A percentile compares a stretch with the other conserved stretches of the same genome.
phyloP scores from a whole-genome alignment of 345 rosid species.

The Lumnitzera littorea region DNA sequence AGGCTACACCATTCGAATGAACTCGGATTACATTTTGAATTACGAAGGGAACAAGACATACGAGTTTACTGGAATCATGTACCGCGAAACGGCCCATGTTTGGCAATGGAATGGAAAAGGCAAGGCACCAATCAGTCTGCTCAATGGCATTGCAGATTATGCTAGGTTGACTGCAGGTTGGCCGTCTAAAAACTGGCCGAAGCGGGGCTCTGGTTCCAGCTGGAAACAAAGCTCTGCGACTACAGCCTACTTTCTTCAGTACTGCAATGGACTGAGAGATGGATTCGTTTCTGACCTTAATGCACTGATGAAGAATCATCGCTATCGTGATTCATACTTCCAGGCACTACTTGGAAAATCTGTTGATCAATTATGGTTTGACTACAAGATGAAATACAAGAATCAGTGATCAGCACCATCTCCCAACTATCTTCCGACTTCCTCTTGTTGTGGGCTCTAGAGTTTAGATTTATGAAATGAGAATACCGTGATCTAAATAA shows the following conservation, averaged over 20 bases:
- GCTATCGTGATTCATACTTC: constrained; percentile 6
- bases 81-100: constrained; percentile 5
- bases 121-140: not conserved
- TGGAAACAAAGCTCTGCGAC: constrained; percentile 5
- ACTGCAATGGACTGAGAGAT: not conserved
- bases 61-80: constrained; percentile 2
- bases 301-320: constrained; percentile 1
- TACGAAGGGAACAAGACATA: not conserved
- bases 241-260: constrained; percentile 15
- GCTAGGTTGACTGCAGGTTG: constrained; percentile 6
- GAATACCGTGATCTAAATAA: too few relatives aligned
- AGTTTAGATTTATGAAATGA: too few relatives aligned
- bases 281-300: constrained; percentile 1
- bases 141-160: constrained; percentile 7
- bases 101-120: constrained; percentile 11
- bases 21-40: constrained; percentile 2
- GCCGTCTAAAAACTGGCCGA: constrained; percentile 2
- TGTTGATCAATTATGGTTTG: constrained; percentile 6
- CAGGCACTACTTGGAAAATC: not conserved
- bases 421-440: too few relatives aligned
- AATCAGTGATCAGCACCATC: too few relatives aligned
- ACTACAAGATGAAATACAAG: not conserved
- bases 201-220: constrained; percentile 7
- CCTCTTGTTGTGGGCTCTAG: too few relatives aligned
- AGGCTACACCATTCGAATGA: not conserved